Percentiles rank a stretch among this genome's conserved stretches.
phyloP scores from a whole-genome alignment of 2,329 filamentous ascomycete species.

The Talaromyces sp. region DNA sequence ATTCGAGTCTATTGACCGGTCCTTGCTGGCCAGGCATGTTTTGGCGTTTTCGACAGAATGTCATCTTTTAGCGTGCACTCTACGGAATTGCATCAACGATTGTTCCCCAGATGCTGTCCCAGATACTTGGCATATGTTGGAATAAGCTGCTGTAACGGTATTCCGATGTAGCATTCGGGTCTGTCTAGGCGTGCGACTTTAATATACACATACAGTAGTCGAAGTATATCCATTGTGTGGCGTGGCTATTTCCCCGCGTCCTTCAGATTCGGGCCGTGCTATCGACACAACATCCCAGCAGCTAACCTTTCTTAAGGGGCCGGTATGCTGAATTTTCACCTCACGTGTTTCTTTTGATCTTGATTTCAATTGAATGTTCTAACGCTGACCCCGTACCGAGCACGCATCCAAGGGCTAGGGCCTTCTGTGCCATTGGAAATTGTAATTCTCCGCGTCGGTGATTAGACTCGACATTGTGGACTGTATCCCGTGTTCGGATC shows the following conservation, averaged over 20 bases:
- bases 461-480: background rate
- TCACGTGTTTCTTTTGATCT: background rate
- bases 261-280: background rate
- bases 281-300: background rate
- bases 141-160: constrained; percentile 3
- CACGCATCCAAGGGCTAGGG: background rate
- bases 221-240: background rate
- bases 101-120: background rate
- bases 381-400: background rate
- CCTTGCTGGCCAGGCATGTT: background rate
- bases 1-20: background rate
- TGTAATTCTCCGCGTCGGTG: constrained; percentile 3
- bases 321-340: background rate
- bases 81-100: background rate
- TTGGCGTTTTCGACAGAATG: background rate
- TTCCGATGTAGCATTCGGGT: background rate
- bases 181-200: background rate
- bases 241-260: background rate
- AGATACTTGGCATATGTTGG: background rate
- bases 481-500: background rate
- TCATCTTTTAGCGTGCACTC: background rate
- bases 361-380: background rate
- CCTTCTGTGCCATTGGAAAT: constrained; percentile 1
- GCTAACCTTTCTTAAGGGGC: background rate
- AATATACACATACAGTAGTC: background rate